Percentiles rank a stretch among this genome's conserved stretches.
Evolutionary conservation across 306 rosid species (phyloP).

Genomic region (Acacia crassicarpa): DNA sequence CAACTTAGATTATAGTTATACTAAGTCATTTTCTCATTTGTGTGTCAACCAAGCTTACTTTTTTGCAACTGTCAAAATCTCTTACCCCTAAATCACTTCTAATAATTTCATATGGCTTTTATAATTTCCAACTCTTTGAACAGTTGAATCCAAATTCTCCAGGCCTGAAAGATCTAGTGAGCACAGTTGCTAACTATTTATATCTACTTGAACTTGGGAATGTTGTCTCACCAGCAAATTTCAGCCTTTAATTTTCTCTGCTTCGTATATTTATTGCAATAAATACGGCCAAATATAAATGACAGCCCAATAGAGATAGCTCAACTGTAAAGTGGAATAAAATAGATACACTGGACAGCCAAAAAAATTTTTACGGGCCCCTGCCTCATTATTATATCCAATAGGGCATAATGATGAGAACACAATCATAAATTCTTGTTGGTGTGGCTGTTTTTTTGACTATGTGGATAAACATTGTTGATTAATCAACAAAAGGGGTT

Average conservation of each 20-base stretch:
- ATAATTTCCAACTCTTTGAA: neutral
- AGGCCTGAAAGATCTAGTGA: neutral
- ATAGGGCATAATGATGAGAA: constrained; percentile 32
- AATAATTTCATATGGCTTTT: neutral
- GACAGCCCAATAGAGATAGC: constrained; percentile 25
- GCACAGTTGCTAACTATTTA: neutral
- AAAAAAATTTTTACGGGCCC: constrained; percentile 44
- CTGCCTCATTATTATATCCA: constrained; percentile 40
- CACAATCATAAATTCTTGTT: constrained; percentile 22
- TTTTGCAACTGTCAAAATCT: neutral
- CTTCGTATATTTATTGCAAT: constrained; percentile 33
- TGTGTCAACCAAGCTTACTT: neutral
- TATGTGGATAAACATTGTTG: constrained; percentile 4
- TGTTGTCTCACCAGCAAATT: constrained; percentile 28
- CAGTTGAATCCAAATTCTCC: neutral
- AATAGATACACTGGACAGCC: constrained; percentile 28
- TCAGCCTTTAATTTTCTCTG: constrained; percentile 35
- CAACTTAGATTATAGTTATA: neutral
- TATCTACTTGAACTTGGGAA: neutral
- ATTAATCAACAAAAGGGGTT: constrained; percentile 25
- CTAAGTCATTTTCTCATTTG: neutral
- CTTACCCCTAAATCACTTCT: neutral
- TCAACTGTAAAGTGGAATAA: constrained; percentile 31
- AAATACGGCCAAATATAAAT: constrained; percentile 25
- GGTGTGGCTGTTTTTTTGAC: constrained; percentile 43